These are phyloP conservation scores for Ramularia endophylla DNA, from an alignment of 2,329 filamentous ascomycete genomes.

Conservation along the genomic window DNA sequence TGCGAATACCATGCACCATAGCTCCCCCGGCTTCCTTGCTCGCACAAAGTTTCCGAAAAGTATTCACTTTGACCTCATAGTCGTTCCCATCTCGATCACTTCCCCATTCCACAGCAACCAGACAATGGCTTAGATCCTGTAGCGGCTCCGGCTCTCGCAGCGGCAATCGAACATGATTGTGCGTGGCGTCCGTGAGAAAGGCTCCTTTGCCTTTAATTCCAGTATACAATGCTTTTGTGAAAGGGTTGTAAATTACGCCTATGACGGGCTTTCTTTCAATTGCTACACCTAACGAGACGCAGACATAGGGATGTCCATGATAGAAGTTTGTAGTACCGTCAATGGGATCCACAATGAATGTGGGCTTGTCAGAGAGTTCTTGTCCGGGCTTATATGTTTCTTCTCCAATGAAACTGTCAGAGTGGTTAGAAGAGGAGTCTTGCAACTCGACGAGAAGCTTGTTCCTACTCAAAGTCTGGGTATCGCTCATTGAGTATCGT, in stretches of 20 bases:
- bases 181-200: conserved; percentile 37
- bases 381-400: conserved; percentile 67
- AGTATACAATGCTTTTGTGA: conserved; percentile 62
- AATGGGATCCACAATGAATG: conserved; percentile 77
- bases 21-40: conserved; percentile 57
- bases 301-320: conserved; percentile 67
- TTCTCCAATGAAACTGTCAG: conserved; percentile 60
- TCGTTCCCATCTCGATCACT: conserved; percentile 60
- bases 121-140: conserved; percentile 52
- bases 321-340: conserved; percentile 80
- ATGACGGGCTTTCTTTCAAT: conserved; percentile 57
- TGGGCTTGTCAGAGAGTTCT: conserved; percentile 59
- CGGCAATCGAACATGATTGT: conserved; percentile 38
- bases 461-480: conserved; percentile 45
- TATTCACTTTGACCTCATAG: conserved; percentile 61
- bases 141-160: conserved; percentile 49
- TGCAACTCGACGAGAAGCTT: neutral
- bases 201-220: conserved; percentile 64
- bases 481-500: conserved; percentile 46
- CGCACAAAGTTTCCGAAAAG: conserved; percentile 53
- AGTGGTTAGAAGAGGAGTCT: neutral
- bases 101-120: conserved; percentile 71
- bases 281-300: conserved; percentile 69
- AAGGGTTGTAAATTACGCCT: conserved; percentile 77
- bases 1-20: conserved; percentile 72